These are phyloP conservation scores for Diutina pseudorugosa DNA, from an alignment of 1,139 yeast genomes.

Conservation along the genomic window DNA sequence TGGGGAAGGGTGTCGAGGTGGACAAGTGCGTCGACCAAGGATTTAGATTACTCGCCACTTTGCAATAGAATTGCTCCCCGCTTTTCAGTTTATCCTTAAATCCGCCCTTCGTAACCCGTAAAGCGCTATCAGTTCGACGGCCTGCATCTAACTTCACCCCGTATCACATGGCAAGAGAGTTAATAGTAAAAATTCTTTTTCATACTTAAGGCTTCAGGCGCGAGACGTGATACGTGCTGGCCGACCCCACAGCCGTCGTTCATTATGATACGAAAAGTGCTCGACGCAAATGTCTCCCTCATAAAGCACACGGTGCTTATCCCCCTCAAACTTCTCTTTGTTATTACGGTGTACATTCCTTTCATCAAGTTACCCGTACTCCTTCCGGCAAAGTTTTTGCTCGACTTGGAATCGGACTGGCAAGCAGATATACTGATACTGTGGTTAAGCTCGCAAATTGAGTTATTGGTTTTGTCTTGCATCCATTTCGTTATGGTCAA, in stretches of 20 bases:
- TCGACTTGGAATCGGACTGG: slow-evolving; percentile 1
- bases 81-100: neutral
- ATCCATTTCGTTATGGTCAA: slow-evolving; percentile 16
- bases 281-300: slow-evolving; percentile 1
- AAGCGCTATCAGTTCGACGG: neutral
- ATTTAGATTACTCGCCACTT: neutral
- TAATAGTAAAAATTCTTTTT: neutral
- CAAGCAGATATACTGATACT: neutral
- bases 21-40: neutral
- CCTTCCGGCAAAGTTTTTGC: neutral
- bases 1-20: neutral
- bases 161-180: neutral
- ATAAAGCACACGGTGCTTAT: slow-evolving; percentile 2
- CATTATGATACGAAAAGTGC: neutral
- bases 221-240: neutral
- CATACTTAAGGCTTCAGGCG: neutral
- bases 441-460: slow-evolving; percentile 7
- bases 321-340: slow-evolving; percentile 1
- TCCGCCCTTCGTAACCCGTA: neutral
- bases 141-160: neutral
- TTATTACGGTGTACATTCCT: slow-evolving; percentile 3
- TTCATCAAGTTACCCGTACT: slow-evolving; percentile 2
- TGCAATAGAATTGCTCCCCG: neutral
- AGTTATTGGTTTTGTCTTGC: slow-evolving; percentile 10
- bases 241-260: neutral